These are phyloP conservation scores for Typha latifolia DNA, from an alignment of 176 grass and related monocot species.

Conservation along the genomic window DNA sequence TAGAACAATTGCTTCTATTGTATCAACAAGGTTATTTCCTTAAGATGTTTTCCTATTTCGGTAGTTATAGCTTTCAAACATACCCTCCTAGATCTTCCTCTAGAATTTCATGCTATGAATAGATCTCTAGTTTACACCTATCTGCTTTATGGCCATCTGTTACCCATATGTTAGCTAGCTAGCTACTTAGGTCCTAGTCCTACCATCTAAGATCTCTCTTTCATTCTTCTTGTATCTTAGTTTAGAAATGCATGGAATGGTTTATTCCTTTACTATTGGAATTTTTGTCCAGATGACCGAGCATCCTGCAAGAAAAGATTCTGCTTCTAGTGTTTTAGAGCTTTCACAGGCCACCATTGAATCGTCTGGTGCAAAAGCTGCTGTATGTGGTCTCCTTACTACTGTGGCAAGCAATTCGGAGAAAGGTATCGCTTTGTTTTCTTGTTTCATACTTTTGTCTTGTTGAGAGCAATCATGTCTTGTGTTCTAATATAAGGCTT, in stretches of 20 bases:
- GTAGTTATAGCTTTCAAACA: too few relatives aligned
- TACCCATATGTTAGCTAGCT: not conserved
- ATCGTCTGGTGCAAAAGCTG: conserved; percentile 94
- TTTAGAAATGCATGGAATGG: too few relatives aligned
- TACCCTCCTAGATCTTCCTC: too few relatives aligned
- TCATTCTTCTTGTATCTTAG: not conserved
- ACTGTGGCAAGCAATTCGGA: conserved; percentile 46
- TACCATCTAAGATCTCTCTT: not conserved
- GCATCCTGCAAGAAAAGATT: conserved; percentile 19
- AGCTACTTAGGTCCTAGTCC: not conserved
- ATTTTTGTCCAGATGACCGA: conserved; percentile 30
- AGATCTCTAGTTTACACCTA: too few relatives aligned
- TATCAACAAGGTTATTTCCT: too few relatives aligned
- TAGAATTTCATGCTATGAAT: too few relatives aligned
- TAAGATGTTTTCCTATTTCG: too few relatives aligned
- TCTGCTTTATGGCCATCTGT: too few relatives aligned
- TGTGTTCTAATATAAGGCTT: too few relatives aligned
- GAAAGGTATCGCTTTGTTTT: conserved; percentile 43
- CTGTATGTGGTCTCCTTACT: conserved; percentile 68
- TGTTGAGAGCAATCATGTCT: not conserved
- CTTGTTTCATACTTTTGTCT: not conserved
- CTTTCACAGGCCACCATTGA: conserved; percentile 69
- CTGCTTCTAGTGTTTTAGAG: conserved; percentile 32
- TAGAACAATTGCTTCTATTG: too few relatives aligned
- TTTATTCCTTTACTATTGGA: conserved; percentile 24